Evolutionary conservation across 345 rosid genomes (phyloP).

Genomic region (Eutrema yunnanense): DNA sequence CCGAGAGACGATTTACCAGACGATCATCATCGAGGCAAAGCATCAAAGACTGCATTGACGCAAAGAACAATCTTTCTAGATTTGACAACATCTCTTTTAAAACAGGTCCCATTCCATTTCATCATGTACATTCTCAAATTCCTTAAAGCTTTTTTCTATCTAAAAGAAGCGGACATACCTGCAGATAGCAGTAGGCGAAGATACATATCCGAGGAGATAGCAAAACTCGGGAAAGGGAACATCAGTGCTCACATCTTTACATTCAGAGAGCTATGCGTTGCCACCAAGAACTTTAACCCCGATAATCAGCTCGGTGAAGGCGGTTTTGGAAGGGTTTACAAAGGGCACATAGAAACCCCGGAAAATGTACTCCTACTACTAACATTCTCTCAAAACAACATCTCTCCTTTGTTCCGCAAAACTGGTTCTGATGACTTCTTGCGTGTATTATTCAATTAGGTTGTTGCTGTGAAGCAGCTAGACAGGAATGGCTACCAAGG

Average conservation of each 20-base stretch:
- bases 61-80: constrained; percentile 40
- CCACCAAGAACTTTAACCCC: constrained; percentile 65
- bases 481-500: constrained; percentile 87
- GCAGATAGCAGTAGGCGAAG: constrained; percentile 73
- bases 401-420: too few species aligned
- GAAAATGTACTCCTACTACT: constrained; percentile 30
- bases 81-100: constrained; percentile 80
- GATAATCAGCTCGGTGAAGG: constrained; percentile 83
- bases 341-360: constrained; percentile 43
- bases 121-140: not conserved
- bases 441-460: constrained; percentile 21
- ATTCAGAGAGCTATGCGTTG: constrained; percentile 52
- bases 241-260: constrained; percentile 55
- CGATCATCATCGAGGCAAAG: constrained; percentile 54
- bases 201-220: constrained; percentile 58
- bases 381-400: not conserved
- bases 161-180: constrained; percentile 2
- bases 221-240: constrained; percentile 61
- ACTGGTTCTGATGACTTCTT: constrained; percentile 4
- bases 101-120: constrained; percentile 37
- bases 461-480: constrained; percentile 72
- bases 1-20: constrained; percentile 37
- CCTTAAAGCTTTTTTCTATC: not conserved
- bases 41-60: constrained; percentile 50
- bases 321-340: constrained; percentile 93